Percentiles rank a stretch among this genome's conserved stretches.
These are phyloP conservation scores for Racocetra persica DNA, from an alignment of 371 early-diverging fungal genomes.

Conservation along the genomic window DNA sequence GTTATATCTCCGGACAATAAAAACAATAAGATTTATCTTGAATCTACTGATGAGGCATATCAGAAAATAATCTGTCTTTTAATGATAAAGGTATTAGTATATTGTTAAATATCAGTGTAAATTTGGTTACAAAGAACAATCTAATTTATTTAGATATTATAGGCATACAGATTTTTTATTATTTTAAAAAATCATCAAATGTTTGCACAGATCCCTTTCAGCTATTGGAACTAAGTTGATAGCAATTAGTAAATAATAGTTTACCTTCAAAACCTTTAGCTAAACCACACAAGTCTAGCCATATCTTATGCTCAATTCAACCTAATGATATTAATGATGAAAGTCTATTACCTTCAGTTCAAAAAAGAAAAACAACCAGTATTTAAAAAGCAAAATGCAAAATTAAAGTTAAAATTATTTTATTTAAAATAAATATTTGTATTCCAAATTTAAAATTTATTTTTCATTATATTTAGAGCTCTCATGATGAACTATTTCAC, in stretches of 20 bases:
- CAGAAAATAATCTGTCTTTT: slow-evolving; percentile 22
- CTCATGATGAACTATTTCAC: no score
- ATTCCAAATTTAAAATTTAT: no score
- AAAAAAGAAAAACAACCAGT: no score
- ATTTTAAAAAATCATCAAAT: background rate
- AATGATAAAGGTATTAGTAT: slow-evolving; percentile 6
- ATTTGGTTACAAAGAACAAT: background rate
- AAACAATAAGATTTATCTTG: slow-evolving; percentile 13
- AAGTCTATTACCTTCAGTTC: no score
- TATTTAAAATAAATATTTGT: no score
- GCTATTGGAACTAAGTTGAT: background rate
- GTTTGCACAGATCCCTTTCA: slow-evolving; percentile 13
- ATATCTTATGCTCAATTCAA: background rate
- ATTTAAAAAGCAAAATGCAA: no score
- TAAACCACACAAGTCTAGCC: background rate
- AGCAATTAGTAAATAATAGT: background rate
- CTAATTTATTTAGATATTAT: slow-evolving; percentile 2
- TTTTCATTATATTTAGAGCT: no score
- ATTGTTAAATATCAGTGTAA: background rate
- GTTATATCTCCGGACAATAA: background rate
- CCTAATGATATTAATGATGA: background rate
- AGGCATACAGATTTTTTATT: background rate
- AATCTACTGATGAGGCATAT: background rate
- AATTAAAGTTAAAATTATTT: no score
- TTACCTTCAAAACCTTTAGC: background rate